Evolutionary conservation across 768 basidiomycete genomes (phyloP), one percentile per base, ranked within the genome.

Genomic region (Kwoniella sp.): DNA sequence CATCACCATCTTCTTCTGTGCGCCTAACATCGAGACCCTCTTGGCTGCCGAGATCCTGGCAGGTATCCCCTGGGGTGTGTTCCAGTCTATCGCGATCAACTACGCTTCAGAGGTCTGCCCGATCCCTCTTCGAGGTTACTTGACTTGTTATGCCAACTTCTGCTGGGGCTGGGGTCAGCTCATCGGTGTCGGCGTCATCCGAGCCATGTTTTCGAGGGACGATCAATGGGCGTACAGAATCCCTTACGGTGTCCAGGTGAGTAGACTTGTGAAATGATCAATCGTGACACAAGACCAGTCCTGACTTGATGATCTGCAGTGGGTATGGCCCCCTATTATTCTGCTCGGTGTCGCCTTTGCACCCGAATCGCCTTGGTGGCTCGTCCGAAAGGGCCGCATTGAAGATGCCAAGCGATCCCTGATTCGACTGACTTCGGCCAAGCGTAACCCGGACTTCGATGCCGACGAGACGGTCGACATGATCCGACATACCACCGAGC

Each of bases 401-500:
- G 79, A 72, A 22, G 71, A 80, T 48, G 77, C 77, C 22, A 65
- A 66, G 28, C 58, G 63, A 9, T 68, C 76, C 13, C 55, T 77
- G 2, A 65, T 63, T 1, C 66, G 73, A 2, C 67, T 76, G 12
- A 74, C 75, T 2, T 71, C 67, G 5, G 45, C 56, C 2, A 67
- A 79, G 25, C 66, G 69, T 0, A 64, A 73, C 58, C 55, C 71
- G 23, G 71, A 76, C 12, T 73, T 70, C 17, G 79, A 82, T 29
- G 73, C 72, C 34, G 77, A 81, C 47, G 72, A 78, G 53, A 76
- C 74, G 2, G 70, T 82, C 23, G 80, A 78, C 48, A 78, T 82
- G 79, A 81, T 81, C 66, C 61, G 74, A 38, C 81, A 82, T 66
- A 82, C 82, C 31, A 82, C 79, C 41, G 80, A 77, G 56, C 47